A percentile compares a stretch with the other conserved stretches of the same genome.
phyloP scores from a whole-genome alignment of 1,139 yeast genomes.

The Geotrichum siamense region DNA sequence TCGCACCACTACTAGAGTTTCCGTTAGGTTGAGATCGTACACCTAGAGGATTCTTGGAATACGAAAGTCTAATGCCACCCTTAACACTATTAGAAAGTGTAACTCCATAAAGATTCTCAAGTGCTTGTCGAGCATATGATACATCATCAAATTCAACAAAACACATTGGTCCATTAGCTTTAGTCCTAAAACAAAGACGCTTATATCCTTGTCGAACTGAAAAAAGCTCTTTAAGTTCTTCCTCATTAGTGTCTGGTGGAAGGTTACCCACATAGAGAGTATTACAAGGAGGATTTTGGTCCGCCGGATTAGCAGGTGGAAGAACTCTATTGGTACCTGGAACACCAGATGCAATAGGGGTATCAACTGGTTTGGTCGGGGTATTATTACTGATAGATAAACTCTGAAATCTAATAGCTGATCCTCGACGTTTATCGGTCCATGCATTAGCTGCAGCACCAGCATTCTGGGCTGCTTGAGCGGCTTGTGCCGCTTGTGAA shows the following conservation, averaged over 20 bases:
- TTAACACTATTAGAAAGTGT: constrained; percentile 62
- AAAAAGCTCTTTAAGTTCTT: constrained; percentile 79
- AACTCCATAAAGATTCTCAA: constrained; percentile 88
- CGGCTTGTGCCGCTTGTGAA: neutral
- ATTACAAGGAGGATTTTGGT: constrained; percentile 97
- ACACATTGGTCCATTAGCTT: constrained; percentile 87
- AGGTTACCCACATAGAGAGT: constrained; percentile 93
- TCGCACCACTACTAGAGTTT: neutral
- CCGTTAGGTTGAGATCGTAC: constrained; percentile 45
- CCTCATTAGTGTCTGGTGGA: constrained; percentile 96
- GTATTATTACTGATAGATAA: constrained; percentile 4
- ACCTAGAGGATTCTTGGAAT: constrained; percentile 93
- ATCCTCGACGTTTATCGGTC: constrained; percentile 15
- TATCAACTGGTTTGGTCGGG: constrained; percentile 7
- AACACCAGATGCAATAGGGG: constrained; percentile 19
- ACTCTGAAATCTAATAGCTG: constrained; percentile 16
- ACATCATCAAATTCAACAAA: constrained; percentile 98
- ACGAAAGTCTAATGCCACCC: constrained; percentile 90
- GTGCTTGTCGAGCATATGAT: constrained; percentile 83
- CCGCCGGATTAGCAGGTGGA: constrained; percentile 98
- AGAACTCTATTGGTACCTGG: constrained; percentile 42
- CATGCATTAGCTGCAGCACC: constrained; percentile 11
- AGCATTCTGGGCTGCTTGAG: constrained; percentile 1
- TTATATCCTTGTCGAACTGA: constrained; percentile 89
- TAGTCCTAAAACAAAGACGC: constrained; percentile 72